These are phyloP conservation scores for Lolium rigidum DNA, from an alignment of 176 grass and related monocot genomes.

Conservation along the genomic window DNA sequence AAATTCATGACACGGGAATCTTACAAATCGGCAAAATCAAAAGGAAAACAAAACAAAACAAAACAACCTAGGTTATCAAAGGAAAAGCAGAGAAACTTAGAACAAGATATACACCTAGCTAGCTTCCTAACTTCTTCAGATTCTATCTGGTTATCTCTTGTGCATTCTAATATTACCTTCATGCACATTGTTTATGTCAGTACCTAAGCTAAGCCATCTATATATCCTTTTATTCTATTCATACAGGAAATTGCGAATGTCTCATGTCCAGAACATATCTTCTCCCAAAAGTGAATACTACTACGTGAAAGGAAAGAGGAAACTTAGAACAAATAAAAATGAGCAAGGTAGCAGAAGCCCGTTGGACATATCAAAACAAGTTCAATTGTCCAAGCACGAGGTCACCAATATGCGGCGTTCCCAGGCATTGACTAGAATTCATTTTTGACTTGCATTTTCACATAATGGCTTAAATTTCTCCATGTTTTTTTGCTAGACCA, in stretches of 20 bases:
- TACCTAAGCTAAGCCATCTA: conserved; percentile 35
- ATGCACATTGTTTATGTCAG: conserved; percentile 33
- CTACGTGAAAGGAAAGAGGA: conserved; percentile 73
- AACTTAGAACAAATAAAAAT: conserved; percentile 64
- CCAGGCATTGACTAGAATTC: conserved; percentile 56
- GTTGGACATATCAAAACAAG: conserved; percentile 69
- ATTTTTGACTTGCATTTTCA: conserved; percentile 40
- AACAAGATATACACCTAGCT: no score
- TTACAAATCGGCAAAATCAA: no score
- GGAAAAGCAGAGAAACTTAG: no score
- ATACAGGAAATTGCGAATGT: conserved; percentile 85
- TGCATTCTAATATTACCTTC: conserved; percentile 14
- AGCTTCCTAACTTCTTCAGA: no score
- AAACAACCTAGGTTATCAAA: no score
- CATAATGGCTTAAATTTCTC: background rate
- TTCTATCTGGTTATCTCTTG: background rate
- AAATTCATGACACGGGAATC: no score
- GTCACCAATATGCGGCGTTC: conserved; percentile 83
- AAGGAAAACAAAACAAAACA: no score
- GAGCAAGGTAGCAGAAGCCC: conserved; percentile 54
- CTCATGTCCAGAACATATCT: conserved; percentile 66
- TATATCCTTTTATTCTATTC: conserved; percentile 42
- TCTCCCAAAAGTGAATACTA: conserved; percentile 68
- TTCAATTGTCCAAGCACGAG: conserved; percentile 86
- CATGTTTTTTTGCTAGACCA: conserved; percentile 1